A percentile compares a stretch with the other conserved stretches of the same genome.
phyloP scores from a whole-genome alignment of 2,329 filamentous ascomycete genomes.

The Nigrograna mackinnonii region DNA sequence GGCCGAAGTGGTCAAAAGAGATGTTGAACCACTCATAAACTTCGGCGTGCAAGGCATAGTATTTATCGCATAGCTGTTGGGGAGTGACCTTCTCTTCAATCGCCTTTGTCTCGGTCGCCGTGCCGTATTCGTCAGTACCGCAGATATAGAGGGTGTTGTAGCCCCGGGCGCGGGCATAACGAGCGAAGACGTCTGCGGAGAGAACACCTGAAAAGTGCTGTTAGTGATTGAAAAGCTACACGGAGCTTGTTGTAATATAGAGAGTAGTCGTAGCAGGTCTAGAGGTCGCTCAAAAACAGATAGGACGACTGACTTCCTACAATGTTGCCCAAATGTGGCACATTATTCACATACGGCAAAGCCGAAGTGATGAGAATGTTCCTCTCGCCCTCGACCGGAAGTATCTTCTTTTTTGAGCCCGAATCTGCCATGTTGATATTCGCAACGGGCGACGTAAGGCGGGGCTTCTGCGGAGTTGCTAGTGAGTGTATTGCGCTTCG shows the following conservation, averaged over 20 bases:
- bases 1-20: slow-evolving; percentile 91
- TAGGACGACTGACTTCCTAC: slow-evolving; percentile 30
- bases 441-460: too few species aligned
- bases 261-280: neutral
- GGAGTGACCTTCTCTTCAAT: slow-evolving; percentile 85
- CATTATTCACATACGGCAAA: slow-evolving; percentile 80
- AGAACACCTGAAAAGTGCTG: too few species aligned
- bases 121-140: slow-evolving; percentile 93
- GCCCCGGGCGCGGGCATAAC: slow-evolving; percentile 77
- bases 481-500: too few species aligned
- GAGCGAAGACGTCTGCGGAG: slow-evolving; percentile 79
- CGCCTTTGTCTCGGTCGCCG: slow-evolving; percentile 93
- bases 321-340: slow-evolving; percentile 47
- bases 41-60: slow-evolving; percentile 84
- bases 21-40: slow-evolving; percentile 98
- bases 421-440: too few species aligned
- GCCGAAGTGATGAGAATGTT: slow-evolving; percentile 92
- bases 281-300: neutral
- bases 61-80: slow-evolving; percentile 86
- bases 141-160: slow-evolving; percentile 83
- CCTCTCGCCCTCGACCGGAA: slow-evolving; percentile 63
- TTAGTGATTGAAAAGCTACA: too few species aligned
- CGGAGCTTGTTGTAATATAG: too few species aligned
- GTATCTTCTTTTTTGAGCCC: slow-evolving; percentile 43
- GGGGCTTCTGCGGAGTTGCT: too few species aligned